Evolutionary conservation across 129 eudicot genomes (phyloP), one percentile per base, ranked within the genome.

Genomic region (Centrapalus pauciflorus): DNA sequence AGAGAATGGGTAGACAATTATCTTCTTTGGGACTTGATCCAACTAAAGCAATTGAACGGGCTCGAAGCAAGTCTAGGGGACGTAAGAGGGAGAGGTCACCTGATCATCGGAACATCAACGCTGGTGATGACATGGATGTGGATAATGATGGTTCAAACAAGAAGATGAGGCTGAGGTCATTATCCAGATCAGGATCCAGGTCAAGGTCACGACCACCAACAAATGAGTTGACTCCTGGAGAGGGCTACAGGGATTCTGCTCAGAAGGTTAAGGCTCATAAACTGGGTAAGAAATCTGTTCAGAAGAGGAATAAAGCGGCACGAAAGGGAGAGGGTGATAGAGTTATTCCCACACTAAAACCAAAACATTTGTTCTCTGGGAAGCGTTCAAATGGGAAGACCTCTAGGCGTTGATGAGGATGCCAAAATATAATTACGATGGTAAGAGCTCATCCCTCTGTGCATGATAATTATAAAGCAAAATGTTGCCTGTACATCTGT

Each of bases 1-100:
- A 79, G 17, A 88, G 98, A 82, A 88, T 92, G 96, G 98, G 98
- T 4, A 77, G 98, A 37, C 92, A 92, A 62, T 52, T 92, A 59
- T 74, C 89, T 5, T 19, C 77, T 21, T 29, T 92, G 74, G 98
- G 98, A 13, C 78, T 92, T 30, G 96, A 92, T 74, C 98, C 98
- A 1, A 43, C 79, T 2, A 61, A 58, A 64, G 98, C 96, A 24
- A 78, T 92, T 0, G 64, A 88, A 11, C 71, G 98, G 7, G 84
- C 85, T 19, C 82, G 96, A 13, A 92, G 98, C 70, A 79, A 81
- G 71, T 88, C 98, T 0, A 83, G 98, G 73, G 98, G 96, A 2
- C 84, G 98, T 5, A 92, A 92, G 84, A 81, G 98, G 77, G 90
- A 88, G 63, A 85, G 98, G 70, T 92, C 96, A 24, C 1, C 40